phyloP scores from a whole-genome alignment of 176 grass and related monocot species.

The Hordeum marinum region DNA sequence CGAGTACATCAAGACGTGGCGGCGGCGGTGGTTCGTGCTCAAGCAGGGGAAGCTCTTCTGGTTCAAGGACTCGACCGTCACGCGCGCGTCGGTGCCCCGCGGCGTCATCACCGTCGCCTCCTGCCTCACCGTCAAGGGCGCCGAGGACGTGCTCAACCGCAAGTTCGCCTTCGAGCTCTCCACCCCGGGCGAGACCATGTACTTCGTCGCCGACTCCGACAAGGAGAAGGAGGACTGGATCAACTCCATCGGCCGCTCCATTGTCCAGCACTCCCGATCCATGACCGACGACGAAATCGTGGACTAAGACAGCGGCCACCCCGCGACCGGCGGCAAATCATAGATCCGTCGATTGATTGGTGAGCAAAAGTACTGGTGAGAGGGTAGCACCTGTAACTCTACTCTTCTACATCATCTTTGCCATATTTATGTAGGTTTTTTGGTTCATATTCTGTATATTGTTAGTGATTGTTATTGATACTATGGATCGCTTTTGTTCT shows the following conservation, averaged over 20 bases:
- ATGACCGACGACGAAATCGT: slow-evolving; percentile 79
- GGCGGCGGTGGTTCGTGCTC: slow-evolving; percentile 98
- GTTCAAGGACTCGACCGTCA: slow-evolving; percentile 80
- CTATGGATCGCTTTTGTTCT: neutral
- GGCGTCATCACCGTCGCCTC: slow-evolving; percentile 72
- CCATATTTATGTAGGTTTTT: slow-evolving; percentile 10
- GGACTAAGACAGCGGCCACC: slow-evolving; percentile 71
- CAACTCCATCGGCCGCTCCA: slow-evolving; percentile 97
- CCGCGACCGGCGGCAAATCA: slow-evolving; percentile 6
- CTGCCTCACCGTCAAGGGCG: slow-evolving; percentile 95
- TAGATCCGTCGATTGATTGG: slow-evolving; percentile 20
- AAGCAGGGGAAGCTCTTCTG: slow-evolving; percentile 95
- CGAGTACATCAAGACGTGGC: slow-evolving; percentile 99
- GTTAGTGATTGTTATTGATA: slow-evolving; percentile 11
- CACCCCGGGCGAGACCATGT: slow-evolving; percentile 84
- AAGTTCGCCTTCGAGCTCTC: slow-evolving; percentile 88
- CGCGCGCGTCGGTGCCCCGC: slow-evolving; percentile 69
- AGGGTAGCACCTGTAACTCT: slow-evolving; percentile 1
- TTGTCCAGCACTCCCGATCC: slow-evolving; percentile 91
- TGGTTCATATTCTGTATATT: slow-evolving; percentile 32
- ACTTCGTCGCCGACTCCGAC: slow-evolving; percentile 95
- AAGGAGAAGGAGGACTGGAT: slow-evolving; percentile 99
- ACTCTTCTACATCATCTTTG: neutral
- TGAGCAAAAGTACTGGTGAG: slow-evolving; percentile 18
- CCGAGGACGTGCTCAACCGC: slow-evolving; percentile 90